Base-by-base conservation (phyloP, 2,329 filamentous ascomycete genomes). In the Alternaria angustiovoidea region DNA sequence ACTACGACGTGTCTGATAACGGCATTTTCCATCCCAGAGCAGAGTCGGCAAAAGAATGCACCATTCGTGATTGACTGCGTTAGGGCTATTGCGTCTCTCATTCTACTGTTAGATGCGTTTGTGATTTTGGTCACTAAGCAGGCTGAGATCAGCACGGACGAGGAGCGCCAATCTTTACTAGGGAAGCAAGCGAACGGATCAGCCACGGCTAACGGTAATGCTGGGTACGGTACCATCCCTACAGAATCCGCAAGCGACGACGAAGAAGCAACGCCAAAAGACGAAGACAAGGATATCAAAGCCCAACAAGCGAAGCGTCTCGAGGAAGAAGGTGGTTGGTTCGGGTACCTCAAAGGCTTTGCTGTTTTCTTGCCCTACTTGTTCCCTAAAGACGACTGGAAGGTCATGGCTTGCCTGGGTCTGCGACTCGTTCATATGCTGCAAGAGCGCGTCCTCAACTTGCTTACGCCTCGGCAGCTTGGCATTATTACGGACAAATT, bases 381-480 rank as follows among this genome's bases (percentile, higher is more conserved):
- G 20, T 94, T 91, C 87, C 93, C 93, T 1, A 85, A 87, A 52
- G 85, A 88, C 42, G 86, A 90, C 69, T 84, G 82, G 54, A 76
- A 80, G 14, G 84, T 95, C 18, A 91, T 95, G 74, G 75, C 91
- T 18, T 88, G 89, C 54, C 86, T 91, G 20, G 80, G 86, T 11
- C 82, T 91, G 4, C 89, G 95, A 44, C 85, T 86, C 0, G 43
- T 91, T 1, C 91, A 91, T 66, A 82, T 95, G 22, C 75, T 93
- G n/a, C 81, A 84, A 52, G 86, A 89, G 56, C 92, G 94, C 65
- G 86, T 86, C 5, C 81, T 96, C 51, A 92, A 93, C 68, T 82
- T 96, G 14, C 80, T 96, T 42, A 87, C 93, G 32, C 93, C 93
- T n/a, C 86, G 91, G 20, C 91, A 95, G 73, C 87, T 94, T 32